Evolutionary conservation across 2,329 filamentous ascomycete species (phyloP).

Genomic region (Sphaerostilbella broomeana): DNA sequence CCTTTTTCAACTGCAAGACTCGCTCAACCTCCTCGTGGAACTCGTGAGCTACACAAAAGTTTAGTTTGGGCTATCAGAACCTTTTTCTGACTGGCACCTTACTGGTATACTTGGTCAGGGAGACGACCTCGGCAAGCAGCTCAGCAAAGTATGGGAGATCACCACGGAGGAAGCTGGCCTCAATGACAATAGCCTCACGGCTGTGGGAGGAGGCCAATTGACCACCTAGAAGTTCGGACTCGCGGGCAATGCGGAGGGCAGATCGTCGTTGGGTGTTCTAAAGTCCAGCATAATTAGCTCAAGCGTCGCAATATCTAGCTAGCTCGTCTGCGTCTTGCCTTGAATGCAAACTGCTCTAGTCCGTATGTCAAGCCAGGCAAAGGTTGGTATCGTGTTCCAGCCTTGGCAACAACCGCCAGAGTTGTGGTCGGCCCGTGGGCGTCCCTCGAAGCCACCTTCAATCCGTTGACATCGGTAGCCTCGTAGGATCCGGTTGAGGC

Average conservation of each 20-base stretch:
- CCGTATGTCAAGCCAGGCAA: constrained; percentile 84
- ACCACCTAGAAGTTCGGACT: constrained; percentile 90
- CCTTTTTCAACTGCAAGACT: constrained; percentile 71
- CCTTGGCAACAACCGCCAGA: constrained; percentile 86
- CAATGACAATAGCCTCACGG: constrained; percentile 84
- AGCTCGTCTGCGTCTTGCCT: constrained; percentile 48
- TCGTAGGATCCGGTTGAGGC: constrained; percentile 74
- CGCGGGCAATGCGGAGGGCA: constrained; percentile 85
- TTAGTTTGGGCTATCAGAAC: constrained; percentile 12
- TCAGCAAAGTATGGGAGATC: constrained; percentile 98
- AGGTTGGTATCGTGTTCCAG: constrained; percentile 87
- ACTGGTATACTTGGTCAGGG: constrained; percentile 80
- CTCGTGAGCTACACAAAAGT: constrained; percentile 61
- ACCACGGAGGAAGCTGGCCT: constrained; percentile 90
- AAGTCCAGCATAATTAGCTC: constrained; percentile 40
- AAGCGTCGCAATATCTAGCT: constrained; percentile 16
- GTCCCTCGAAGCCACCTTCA: constrained; percentile 92
- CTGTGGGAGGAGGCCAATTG: constrained; percentile 84
- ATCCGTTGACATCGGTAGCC: constrained; percentile 73
- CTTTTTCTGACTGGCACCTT: constrained; percentile 27
- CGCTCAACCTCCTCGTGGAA: constrained; percentile 81
- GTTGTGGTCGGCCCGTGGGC: constrained; percentile 82
- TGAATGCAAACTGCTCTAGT: constrained; percentile 94
- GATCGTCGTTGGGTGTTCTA: constrained; percentile 84
- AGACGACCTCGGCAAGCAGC: constrained; percentile 85